phyloP scores from a whole-genome alignment of 2,329 filamentous ascomycete species.

The Karstenula rhodostoma region DNA sequence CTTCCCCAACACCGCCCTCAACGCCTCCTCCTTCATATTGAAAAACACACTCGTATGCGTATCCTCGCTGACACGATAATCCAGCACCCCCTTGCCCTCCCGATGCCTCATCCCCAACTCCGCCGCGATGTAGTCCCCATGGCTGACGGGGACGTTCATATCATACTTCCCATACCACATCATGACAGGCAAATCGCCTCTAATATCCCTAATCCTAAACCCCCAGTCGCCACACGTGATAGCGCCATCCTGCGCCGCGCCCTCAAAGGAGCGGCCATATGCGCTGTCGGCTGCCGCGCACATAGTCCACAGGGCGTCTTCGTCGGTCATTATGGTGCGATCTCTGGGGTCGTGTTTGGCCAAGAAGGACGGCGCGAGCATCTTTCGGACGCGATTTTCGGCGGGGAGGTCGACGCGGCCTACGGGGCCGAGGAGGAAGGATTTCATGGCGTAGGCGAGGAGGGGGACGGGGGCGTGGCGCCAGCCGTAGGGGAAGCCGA shows the following conservation, averaged over 20 bases:
- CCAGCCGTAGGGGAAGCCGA: slow-evolving; percentile 44
- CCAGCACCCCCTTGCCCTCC: background rate
- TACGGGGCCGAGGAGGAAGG: slow-evolving; percentile 17
- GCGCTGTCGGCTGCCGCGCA: slow-evolving; percentile 32
- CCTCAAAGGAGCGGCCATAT: slow-evolving; percentile 43
- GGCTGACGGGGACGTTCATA: slow-evolving; percentile 42
- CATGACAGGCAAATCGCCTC: slow-evolving; percentile 45
- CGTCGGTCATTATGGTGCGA: slow-evolving; percentile 28
- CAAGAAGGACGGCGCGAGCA: slow-evolving; percentile 17
- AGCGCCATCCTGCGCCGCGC: slow-evolving; percentile 40
- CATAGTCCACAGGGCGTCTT: slow-evolving; percentile 29
- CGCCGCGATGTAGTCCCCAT: slow-evolving; percentile 42
- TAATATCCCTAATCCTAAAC: slow-evolving; percentile 48
- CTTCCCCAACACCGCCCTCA: slow-evolving; percentile 19
- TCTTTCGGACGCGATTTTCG: slow-evolving; percentile 36
- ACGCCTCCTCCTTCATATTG: slow-evolving; percentile 17
- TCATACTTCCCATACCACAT: slow-evolving; percentile 50
- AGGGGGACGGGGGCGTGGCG: slow-evolving; percentile 31
- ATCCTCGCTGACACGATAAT: slow-evolving; percentile 44
- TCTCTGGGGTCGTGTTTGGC: slow-evolving; percentile 32
- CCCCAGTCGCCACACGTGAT: slow-evolving; percentile 39
- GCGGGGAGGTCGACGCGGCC: slow-evolving; percentile 45
- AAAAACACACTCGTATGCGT: slow-evolving; percentile 39
- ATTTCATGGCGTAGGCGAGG: slow-evolving; percentile 31
- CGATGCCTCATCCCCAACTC: slow-evolving; percentile 40